Evolutionary conservation across 176 grass and related monocot genomes (phyloP).

Genomic region (Leersia perrieri): DNA sequence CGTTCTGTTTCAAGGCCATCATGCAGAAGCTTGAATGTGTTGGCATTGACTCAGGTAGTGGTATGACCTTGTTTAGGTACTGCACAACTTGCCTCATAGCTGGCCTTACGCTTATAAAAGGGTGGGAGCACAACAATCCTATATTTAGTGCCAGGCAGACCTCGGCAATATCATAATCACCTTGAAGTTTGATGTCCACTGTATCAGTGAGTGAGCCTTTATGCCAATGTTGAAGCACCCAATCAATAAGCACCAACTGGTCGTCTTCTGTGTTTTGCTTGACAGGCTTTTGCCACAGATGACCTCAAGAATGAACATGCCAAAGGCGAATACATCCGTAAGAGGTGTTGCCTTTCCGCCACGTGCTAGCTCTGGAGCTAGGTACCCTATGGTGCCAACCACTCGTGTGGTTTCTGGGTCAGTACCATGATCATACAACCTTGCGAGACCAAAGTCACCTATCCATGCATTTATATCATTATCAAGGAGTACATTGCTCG

Average conservation of each 20-base stretch:
- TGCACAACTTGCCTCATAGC: slow-evolving; percentile 44
- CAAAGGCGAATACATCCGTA: slow-evolving; percentile 48
- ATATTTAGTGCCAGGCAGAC: slow-evolving; percentile 39
- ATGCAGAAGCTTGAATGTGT: neutral
- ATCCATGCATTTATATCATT: slow-evolving; percentile 14
- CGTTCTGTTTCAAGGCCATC: neutral
- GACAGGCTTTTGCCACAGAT: slow-evolving; percentile 20
- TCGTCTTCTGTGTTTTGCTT: neutral
- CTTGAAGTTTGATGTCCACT: slow-evolving; percentile 29
- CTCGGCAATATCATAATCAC: slow-evolving; percentile 22
- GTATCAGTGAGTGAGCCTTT: slow-evolving; percentile 1
- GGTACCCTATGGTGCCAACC: slow-evolving; percentile 52
- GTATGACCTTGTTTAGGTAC: slow-evolving; percentile 28
- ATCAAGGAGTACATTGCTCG: slow-evolving; percentile 41
- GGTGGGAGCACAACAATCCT: slow-evolving; percentile 53
- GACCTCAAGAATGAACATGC: slow-evolving; percentile 40
- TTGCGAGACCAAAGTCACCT: slow-evolving; percentile 50
- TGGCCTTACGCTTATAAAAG: slow-evolving; percentile 31
- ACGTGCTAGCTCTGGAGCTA: slow-evolving; percentile 36
- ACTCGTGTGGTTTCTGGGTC: slow-evolving; percentile 30
- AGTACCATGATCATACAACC: slow-evolving; percentile 36
- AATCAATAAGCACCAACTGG: neutral
- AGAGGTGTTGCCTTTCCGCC: slow-evolving; percentile 25
- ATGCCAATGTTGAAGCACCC: slow-evolving; percentile 22
- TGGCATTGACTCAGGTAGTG: slow-evolving; percentile 20